Evolutionary conservation across 2,329 filamentous ascomycete genomes (phyloP), one percentile per base, ranked within the genome.

Genomic region (Dryadomyces quercus-mongolicae): DNA sequence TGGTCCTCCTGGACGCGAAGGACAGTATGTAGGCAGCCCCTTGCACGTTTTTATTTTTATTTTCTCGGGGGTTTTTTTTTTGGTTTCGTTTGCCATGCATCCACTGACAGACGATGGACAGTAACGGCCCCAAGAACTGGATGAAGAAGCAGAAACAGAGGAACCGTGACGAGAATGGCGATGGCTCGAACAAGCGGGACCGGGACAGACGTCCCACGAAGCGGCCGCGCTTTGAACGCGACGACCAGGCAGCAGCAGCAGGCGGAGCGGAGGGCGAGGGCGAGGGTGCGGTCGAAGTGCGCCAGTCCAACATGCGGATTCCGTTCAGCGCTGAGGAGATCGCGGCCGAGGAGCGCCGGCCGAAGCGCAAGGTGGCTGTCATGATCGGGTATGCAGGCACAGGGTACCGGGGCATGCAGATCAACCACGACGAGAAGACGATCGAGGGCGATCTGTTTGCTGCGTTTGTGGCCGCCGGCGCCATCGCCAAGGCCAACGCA

Each of bases 401-500:
- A 10, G 93, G 93, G 16, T 98, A 98, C 75, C 91, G 89, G 71
- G 93, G 93, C 63, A 94, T 98, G 84, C 93, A 98, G 71, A 86
- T 98, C 66, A 84, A 85, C 67, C 76, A 76, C 62, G 72, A 82
- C 59, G 84, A 95, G 65, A 91, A 90, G 72, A 98, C 92, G 0
- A 97, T 98, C 59, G 93, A 98, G 71, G 88, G 92, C 46, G 93
- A 98, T 62, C 74, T 98, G 3, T 98, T 98, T 71, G 81, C 82
- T 36, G 93, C 93, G 3, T 92, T 98, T 62, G 86, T 98, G 58
- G 82, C 83, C 3, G 91, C 93, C 3, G 88, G 91, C 18, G 91
- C 93, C 43, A 95, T 98, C 58, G 94, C 91, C 50, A 97, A 97
- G 69, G 89, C 89, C 58, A 98, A 98, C 66, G 93, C 93, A 21